Base-by-base conservation (phyloP, 2,329 filamentous ascomycete genomes). In the Parascedosporium putredinis region DNA sequence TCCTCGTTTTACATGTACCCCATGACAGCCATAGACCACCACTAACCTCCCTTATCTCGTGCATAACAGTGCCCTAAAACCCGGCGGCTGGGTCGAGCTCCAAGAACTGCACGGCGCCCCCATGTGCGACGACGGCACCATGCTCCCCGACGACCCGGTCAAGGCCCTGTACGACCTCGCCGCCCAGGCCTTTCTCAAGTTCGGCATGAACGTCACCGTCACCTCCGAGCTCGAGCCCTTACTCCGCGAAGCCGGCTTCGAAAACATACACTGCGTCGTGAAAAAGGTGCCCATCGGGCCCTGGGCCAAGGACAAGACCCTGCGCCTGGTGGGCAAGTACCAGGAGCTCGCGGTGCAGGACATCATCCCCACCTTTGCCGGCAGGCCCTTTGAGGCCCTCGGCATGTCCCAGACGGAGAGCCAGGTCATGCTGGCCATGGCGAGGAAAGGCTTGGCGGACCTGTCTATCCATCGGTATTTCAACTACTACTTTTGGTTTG, bases 1-100 rank as follows among this genome's bases (percentile, higher is more conserved):
- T 14, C 23, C 5, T 31, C 18, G 3, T 16, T 8, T 6, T 6
- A 24, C n/a, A 18, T 9, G 7, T 43, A n/a, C n/a, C n/a, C n/a
- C n/a, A n/a, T n/a, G n/a, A n/a, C n/a, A n/a, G n/a, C n/a, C n/a
- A n/a, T n/a, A n/a, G n/a, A n/a, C n/a, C n/a, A n/a, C 23, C 8
- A 25, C 3, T 42, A 25, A 18, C 31, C 27, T 22, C 12, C 25
- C 14, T 18, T 10, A 7, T 29, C 12, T 20, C 4, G n/a, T 45
- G 9, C 24, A 29, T 50, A 36, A 50, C 22, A 7, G 24, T 14
- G 7, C 40, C 50, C 55, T 73, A 9, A 64, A 60, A 38, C 65
- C 67, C 1, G 74, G 74, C n/a, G 73, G 72, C 43, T 76, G 72
- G 69, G 62, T 77, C 31, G 74, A 77, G 54, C 67, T 74, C 36